phyloP scores from a whole-genome alignment of 208 protist species.

The Leishmania lainsoni region DNA sequence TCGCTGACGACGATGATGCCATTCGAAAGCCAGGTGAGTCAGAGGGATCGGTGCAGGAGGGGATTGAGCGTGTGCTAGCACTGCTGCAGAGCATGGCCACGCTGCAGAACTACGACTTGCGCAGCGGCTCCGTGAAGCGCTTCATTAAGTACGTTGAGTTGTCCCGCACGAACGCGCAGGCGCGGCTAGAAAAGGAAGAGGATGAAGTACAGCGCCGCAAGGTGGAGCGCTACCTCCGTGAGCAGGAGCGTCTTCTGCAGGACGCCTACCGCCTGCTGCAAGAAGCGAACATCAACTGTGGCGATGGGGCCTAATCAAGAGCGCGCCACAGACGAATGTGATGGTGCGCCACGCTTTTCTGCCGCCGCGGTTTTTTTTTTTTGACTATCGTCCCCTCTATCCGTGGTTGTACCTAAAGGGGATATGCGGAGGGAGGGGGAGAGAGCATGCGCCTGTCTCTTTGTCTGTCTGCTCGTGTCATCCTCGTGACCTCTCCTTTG shows the following conservation, averaged over 20 bases:
- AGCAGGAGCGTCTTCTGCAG: slow-evolving; percentile 53
- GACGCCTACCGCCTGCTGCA: slow-evolving; percentile 56
- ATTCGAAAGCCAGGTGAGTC: slow-evolving; percentile 25
- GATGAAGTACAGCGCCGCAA: slow-evolving; percentile 47
- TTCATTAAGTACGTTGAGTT: slow-evolving; percentile 77
- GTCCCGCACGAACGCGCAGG: slow-evolving; percentile 42
- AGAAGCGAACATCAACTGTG: slow-evolving; percentile 37
- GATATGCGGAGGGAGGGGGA: not conserved
- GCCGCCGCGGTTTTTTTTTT: too few relatives aligned
- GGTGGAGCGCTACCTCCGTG: slow-evolving; percentile 60
- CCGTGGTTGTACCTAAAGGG: not conserved
- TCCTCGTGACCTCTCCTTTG: not conserved
- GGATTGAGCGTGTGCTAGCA: slow-evolving; percentile 42
- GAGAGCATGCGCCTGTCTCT: not conserved
- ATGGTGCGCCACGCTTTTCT: not conserved
- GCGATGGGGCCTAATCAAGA: slow-evolving; percentile 22
- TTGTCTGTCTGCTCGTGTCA: not conserved
- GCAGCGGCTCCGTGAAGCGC: slow-evolving; percentile 74
- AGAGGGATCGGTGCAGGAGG: slow-evolving; percentile 44
- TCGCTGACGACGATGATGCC: slow-evolving; percentile 46
- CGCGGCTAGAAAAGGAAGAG: slow-evolving; percentile 42
- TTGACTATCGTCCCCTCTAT: not conserved
- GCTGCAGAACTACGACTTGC: slow-evolving; percentile 70
- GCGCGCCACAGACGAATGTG: not conserved
- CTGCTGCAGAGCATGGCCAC: slow-evolving; percentile 53